Evolutionary conservation across 2,329 filamentous ascomycete genomes (phyloP).

Genomic region (Plectosphaerella sp.): DNA sequence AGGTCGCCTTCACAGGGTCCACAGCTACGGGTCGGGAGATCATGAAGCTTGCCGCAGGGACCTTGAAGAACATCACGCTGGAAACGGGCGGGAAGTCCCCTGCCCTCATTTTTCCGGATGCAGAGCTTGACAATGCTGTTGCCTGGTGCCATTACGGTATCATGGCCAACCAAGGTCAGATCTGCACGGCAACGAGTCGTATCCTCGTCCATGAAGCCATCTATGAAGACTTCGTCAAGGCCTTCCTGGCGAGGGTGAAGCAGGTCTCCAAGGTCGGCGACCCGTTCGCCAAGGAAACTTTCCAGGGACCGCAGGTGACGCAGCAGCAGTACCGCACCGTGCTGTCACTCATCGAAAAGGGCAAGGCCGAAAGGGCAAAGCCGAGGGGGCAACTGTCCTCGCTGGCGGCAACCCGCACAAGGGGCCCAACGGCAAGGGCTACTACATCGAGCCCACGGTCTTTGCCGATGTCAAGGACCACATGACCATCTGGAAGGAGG

Average conservation of each 20-base stretch:
- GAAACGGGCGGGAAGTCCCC: conserved; percentile 60
- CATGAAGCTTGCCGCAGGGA: conserved; percentile 63
- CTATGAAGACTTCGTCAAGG: conserved; percentile 56
- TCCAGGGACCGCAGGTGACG: conserved; percentile 65
- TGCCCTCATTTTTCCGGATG: conserved; percentile 55
- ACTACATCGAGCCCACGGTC: conserved; percentile 22
- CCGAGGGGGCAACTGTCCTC: conserved; percentile 52
- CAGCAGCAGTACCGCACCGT: conserved; percentile 61
- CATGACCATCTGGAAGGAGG: conserved; percentile 20
- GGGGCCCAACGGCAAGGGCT: conserved; percentile 39
- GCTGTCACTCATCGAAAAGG: conserved; percentile 55
- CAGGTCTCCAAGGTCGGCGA: conserved; percentile 44
- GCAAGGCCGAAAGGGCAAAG: conserved; percentile 46
- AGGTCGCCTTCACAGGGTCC: conserved; percentile 69
- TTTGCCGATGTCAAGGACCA: conserved; percentile 20
- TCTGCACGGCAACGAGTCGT: conserved; percentile 55
- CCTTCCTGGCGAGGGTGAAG: conserved; percentile 50
- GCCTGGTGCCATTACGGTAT: conserved; percentile 40
- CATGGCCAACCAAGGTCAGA: conserved; percentile 54
- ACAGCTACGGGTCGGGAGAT: conserved; percentile 64
- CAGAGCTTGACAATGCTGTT: conserved; percentile 58
- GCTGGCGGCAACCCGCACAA: conserved; percentile 28
- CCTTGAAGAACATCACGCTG: conserved; percentile 53
- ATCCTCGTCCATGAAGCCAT: conserved; percentile 54
- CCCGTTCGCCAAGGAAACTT: conserved; percentile 58